Evolutionary conservation across 306 rosid genomes (phyloP), one percentile per base, ranked within the genome.

Genomic region (Spatholobus suberectus): DNA sequence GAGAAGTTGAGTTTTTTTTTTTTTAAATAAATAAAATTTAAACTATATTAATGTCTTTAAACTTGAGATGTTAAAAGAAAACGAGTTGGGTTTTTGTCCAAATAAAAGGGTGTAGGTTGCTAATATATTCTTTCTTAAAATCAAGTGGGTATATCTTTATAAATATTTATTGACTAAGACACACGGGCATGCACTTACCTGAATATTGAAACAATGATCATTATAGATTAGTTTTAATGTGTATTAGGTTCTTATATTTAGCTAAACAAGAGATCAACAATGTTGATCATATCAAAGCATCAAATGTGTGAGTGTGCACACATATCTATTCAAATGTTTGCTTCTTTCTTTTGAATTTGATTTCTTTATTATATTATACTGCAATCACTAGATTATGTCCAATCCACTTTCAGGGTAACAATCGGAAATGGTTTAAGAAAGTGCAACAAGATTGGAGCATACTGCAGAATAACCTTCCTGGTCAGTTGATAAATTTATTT

Each of bases 361-460:
- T 23, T 83, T 73, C 59, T 81, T 69, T 75, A 4, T 76, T 62
- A 34, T 74, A 61, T 72, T 77, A 68, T 46, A 74, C 73, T 1
- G 59, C 75, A 46, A 66, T 57, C 73, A 75, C 40, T 83, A 65
- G 52, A 34, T 62, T 76, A 74, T 75, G 71, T 73, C 63, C 37
- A 47, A 55, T 55, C 46, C 76, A 18, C 75, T 77, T 91, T 76
- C 93, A 96, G 99, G 85, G 65, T 85, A 86, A 82, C 87, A 90
- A 77, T 67, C 91, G 94, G 70, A 94, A 84, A 90, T 96, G 99
- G 99, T 81, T 81, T 29, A 96, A 92, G 95, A 96, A 94, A 91
- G 93, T 94, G 85, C 99, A 96, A 79, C 96, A 92, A 91, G 99
- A 96, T 88, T 96, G 99, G 99, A 84, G 85, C 87, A 96, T 96